These are phyloP conservation scores for Didymella pomorum DNA, from an alignment of 2,329 filamentous ascomycete species.

Conservation along the genomic window DNA sequence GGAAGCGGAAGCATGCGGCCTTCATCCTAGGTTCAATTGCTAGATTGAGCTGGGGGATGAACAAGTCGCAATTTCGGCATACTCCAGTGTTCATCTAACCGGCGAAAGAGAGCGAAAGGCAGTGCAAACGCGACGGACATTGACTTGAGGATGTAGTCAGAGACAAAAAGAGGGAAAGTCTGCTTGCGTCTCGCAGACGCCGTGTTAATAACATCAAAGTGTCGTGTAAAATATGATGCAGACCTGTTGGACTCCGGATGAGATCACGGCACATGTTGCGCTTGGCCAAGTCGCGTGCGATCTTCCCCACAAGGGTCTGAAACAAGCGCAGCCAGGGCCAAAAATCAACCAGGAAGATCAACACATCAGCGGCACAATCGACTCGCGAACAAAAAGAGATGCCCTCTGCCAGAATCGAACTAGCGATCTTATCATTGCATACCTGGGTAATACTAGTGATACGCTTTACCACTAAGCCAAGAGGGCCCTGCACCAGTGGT, in stretches of 20 bases:
- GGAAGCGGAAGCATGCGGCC: constrained; percentile 19
- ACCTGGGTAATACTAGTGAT: constrained; percentile 44
- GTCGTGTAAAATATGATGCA: not conserved
- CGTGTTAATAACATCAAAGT: not conserved
- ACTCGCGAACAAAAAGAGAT: no score
- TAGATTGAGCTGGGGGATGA: constrained; percentile 24
- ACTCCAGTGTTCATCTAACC: constrained; percentile 26
- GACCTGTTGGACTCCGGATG: not conserved
- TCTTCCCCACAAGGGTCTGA: not conserved
- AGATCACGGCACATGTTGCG: not conserved
- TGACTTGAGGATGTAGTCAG: not conserved
- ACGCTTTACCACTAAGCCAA: constrained; percentile 51
- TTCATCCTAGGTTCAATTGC: constrained; percentile 12
- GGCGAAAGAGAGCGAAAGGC: constrained; percentile 17
- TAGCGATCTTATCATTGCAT: constrained; percentile 48
- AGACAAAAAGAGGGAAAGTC: not conserved
- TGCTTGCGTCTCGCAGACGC: not conserved
- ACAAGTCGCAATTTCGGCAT: constrained; percentile 41
- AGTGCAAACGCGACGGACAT: constrained; percentile 4
- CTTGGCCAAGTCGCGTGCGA: not conserved
- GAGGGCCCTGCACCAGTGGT: constrained; percentile 28
- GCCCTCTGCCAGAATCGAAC: constrained; percentile 51
- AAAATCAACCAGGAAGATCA: not conserved
- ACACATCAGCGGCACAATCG: no score
- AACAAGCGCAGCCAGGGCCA: not conserved